Evolutionary conservation across 2,329 filamentous ascomycete genomes (phyloP), one percentile per base, ranked within the genome.

Genomic region (Chalaropsis thielavioides): DNA sequence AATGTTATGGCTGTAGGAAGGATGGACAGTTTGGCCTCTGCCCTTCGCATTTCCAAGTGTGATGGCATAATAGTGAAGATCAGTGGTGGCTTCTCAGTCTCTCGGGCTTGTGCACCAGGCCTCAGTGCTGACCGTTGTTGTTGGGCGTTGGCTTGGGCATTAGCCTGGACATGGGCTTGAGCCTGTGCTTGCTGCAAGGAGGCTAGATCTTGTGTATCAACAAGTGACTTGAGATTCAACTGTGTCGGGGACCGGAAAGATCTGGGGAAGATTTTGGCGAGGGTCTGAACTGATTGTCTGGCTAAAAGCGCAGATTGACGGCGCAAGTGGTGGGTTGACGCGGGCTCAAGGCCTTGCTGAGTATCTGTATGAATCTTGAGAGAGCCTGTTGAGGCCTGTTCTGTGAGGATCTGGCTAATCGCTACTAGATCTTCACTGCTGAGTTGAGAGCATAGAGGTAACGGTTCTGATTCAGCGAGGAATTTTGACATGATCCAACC

Each of bases 1-100:
- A 94, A 95, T 0, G 81, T 76, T 22, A 92, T 76, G 0, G 88
- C 87, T 0, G 89, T 83, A 1, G 90, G 88, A 24, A 92, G 77
- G 46, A 95, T 78, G 11, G 90, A 89, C 65, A 91, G 81, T 60
- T 81, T 82, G 1, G 80, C 80, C 46, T 90, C 87, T 22, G 84
- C 82, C 63, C 89, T 81, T 61, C 86, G 85, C 11, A 95, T 78
- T 69, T 89, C 85, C 44, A 94, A 76, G 70, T 89, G 86, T 1
- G 89, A 89, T 0, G 84, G 77, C 1, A 82, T 81, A 1, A 94
- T 82, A 49, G 79, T 77, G 68, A 87, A 87, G 1, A 86, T 74
- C 68, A 79, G 81, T 63, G 74, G 81, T 0, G 79, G 75, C 64
- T 78, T 79, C 56, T 78, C 72, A 58, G 79, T 76, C 62, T 83